Conservation (phyloP, 768 basidiomycete genomes). For the Amanita exitialis region DNA sequence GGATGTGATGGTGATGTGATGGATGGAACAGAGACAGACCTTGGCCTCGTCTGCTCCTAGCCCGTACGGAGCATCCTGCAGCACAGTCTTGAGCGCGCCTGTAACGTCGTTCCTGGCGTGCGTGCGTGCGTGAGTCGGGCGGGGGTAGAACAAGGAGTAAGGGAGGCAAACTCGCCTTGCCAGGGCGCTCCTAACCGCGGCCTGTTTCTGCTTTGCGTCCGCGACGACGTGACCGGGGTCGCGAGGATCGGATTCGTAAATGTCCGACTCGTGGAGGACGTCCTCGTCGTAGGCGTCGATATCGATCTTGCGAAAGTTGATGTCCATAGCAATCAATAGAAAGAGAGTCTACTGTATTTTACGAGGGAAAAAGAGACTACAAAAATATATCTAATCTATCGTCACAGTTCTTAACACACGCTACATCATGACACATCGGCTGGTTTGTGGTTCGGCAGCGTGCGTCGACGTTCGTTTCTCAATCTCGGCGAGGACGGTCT, state of each 20-base stretch:
- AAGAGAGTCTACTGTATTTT: neutral
- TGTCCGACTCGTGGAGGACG: constrained; percentile 70
- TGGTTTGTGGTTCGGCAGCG: constrained; percentile 26
- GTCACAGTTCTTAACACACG: no score
- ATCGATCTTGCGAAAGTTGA: constrained; percentile 85
- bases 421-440: constrained; percentile 30
- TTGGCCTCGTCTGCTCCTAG: constrained; percentile 84
- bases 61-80: constrained; percentile 85
- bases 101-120: constrained; percentile 59
- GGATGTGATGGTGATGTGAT: neutral
- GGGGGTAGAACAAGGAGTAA: neutral
- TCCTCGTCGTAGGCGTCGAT: constrained; percentile 94
- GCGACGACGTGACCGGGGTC: constrained; percentile 61
- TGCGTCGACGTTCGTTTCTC: constrained; percentile 60
- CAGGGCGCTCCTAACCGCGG: constrained; percentile 60
- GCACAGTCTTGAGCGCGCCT: constrained; percentile 59
- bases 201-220: constrained; percentile 70
- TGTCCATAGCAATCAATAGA: constrained; percentile 24
- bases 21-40: constrained; percentile 33
- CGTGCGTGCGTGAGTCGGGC: neutral
- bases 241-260: constrained; percentile 81
- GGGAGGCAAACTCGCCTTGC: constrained; percentile 46
- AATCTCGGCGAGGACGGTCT: constrained; percentile 75
- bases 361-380: neutral
- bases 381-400: neutral